Percentiles rank a stretch among this genome's conserved stretches.
These are phyloP conservation scores for Zizania latifolia DNA, from an alignment of 176 grass and related monocot genomes.

Conservation along the genomic window DNA sequence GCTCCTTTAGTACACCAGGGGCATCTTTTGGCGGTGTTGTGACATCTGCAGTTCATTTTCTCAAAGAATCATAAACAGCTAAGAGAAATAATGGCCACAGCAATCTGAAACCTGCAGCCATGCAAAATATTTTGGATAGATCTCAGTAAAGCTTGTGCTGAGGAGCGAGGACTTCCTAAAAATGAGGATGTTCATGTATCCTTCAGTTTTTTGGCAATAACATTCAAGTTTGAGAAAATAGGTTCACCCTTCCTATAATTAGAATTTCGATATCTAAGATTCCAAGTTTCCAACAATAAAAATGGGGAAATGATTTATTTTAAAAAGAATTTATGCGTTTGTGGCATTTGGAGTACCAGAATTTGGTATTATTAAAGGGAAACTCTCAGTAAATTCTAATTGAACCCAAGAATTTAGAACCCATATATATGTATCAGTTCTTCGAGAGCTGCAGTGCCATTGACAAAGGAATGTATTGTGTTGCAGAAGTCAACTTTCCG, in stretches of 20 bases:
- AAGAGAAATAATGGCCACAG: neutral
- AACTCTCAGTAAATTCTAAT: neutral
- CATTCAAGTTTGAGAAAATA: neutral
- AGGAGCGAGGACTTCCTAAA: neutral
- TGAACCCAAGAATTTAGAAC: neutral
- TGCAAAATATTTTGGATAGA: neutral
- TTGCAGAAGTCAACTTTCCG: neutral
- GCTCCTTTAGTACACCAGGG: slow-evolving; percentile 50
- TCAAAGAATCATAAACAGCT: slow-evolving; percentile 13
- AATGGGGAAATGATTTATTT: neutral
- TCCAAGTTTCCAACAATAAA: neutral
- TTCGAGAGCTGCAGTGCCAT: neutral
- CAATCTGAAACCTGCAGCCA: slow-evolving; percentile 13
- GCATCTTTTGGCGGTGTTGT: slow-evolving; percentile 25
- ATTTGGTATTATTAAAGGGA: neutral
- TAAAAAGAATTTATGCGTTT: neutral
- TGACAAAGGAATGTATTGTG: neutral
- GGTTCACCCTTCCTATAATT: neutral
- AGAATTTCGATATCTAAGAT: neutral
- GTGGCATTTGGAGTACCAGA: neutral
- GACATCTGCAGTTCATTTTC: slow-evolving; percentile 38
- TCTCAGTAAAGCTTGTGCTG: neutral
- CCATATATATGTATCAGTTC: neutral
- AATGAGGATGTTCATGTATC: neutral
- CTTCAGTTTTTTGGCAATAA: neutral